Base-by-base conservation (phyloP, 2,329 filamentous ascomycete genomes). In the Alternaria novae-zelandiae region DNA sequence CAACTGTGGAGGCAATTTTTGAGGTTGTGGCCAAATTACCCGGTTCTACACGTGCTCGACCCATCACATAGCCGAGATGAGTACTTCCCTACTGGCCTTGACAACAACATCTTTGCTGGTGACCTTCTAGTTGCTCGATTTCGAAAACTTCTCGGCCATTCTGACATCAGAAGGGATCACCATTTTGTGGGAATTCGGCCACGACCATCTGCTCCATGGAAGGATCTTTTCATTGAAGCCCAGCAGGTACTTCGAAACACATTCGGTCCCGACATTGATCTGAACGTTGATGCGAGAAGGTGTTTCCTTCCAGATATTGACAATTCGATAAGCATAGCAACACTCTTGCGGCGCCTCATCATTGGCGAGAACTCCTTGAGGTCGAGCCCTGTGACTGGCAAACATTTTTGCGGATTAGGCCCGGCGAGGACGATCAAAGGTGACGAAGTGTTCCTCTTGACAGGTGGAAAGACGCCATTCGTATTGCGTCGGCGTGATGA, bases 391-490 rank as follows among this genome's bases (percentile, higher is more conserved):
- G 32, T 41, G 0, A n/a, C 8, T n/a, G 32, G 32, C 32, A 41
- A n/a, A 9, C 32, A 41, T 2, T 10, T 17, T 3, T 11, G 62
- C 1, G 70, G 69, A 4, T 45, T 71, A 7, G 64, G 57, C 1
- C 65, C 67, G 9, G 63, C 59, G 6, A 28, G 53, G 8, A 55
- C 59, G 8, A 2, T 13, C 3, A n/a, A 25, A 6, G 64, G 63
- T 0, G 70, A 72, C 50, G 28, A 53, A 21, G 15, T 72, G 4
- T 64, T 28, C 17, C 32, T 65, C 3, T 44, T 70, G 11, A 36
- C 21, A 13, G 67, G 70, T 5, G 67, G 60, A 5, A 57, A 46
- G 17, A 65, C 65, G 2, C 70, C 64, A 6, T 68, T 68, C 11
- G 49, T 70, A 1, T 43, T 72, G 3, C 56, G 56, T 20, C 45